Evolutionary conservation across 106 monocot species (phyloP).

Genomic region (Xerophyta viscosa): DNA sequence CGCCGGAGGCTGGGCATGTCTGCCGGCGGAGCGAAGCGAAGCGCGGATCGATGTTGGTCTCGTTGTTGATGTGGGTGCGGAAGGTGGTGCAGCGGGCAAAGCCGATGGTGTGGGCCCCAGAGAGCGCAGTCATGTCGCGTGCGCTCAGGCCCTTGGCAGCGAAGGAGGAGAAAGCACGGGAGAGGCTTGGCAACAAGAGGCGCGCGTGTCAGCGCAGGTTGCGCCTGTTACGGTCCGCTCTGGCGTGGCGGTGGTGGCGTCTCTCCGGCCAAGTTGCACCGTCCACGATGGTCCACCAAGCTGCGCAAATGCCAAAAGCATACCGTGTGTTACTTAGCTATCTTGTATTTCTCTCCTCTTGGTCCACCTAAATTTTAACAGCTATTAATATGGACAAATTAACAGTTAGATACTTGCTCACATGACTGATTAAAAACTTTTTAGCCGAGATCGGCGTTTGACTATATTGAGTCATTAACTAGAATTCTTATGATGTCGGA

Average conservation of each 20-base stretch:
- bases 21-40: slow-evolving; percentile 2
- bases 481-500: no score
- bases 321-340: no score
- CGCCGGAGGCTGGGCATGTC: not conserved
- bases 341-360: no score
- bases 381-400: no score
- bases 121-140: slow-evolving; percentile 7
- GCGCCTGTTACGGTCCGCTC: slow-evolving; percentile 17
- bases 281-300: slow-evolving; percentile 29
- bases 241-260: slow-evolving; percentile 22
- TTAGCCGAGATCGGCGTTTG: no score
- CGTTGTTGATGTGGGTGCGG: slow-evolving; percentile 18
- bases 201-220: no score
- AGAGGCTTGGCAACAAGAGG: not conserved
- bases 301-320: no score
- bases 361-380: no score
- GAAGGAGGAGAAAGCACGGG: slow-evolving; percentile 3
- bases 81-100: slow-evolving; percentile 13
- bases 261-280: slow-evolving; percentile 24
- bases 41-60: slow-evolving; percentile 11
- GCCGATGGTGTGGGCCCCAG: slow-evolving; percentile 24
- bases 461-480: no score
- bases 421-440: no score
- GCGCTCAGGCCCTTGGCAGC: slow-evolving; percentile 9
- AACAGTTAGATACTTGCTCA: no score